These are phyloP conservation scores for Orbilia oligospora DNA, from an alignment of 2,329 filamentous ascomycete genomes.

Conservation along the genomic window DNA sequence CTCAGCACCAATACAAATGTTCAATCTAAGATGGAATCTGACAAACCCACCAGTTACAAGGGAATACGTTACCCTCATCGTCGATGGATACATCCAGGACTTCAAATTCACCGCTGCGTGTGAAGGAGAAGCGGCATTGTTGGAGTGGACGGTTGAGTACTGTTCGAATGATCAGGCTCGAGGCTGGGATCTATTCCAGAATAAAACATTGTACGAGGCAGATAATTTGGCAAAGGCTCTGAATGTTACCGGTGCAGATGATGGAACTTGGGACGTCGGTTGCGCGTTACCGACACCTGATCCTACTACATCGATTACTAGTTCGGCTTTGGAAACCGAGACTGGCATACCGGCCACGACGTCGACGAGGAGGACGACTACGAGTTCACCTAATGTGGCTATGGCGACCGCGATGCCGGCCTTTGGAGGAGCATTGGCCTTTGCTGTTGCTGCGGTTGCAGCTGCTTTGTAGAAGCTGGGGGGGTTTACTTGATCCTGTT, in stretches of 20 bases:
- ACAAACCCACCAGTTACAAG: slow-evolving; percentile 54
- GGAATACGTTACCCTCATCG: slow-evolving; percentile 29
- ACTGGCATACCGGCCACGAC: neutral
- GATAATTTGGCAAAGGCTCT: slow-evolving; percentile 47
- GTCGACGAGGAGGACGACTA: slow-evolving; percentile 26
- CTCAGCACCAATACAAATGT: slow-evolving; percentile 28
- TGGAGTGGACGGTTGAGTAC: slow-evolving; percentile 58
- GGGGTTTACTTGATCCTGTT: too few species aligned
- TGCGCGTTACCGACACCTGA: slow-evolving; percentile 39
- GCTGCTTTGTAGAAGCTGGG: slow-evolving; percentile 8
- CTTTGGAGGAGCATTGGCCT: slow-evolving; percentile 40
- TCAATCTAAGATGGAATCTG: slow-evolving; percentile 56
- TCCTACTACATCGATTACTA: slow-evolving; percentile 7
- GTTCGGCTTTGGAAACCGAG: neutral
- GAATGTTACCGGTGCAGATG: slow-evolving; percentile 45
- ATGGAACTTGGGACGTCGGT: slow-evolving; percentile 54
- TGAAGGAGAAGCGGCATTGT: slow-evolving; percentile 41
- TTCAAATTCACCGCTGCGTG: slow-evolving; percentile 53
- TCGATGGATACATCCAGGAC: slow-evolving; percentile 53
- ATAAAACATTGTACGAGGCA: slow-evolving; percentile 41
- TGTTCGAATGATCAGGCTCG: slow-evolving; percentile 44
- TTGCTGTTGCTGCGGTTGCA: slow-evolving; percentile 28
- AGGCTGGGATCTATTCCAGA: slow-evolving; percentile 53
- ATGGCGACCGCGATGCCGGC: slow-evolving; percentile 40
- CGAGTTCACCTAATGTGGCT: slow-evolving; percentile 40